Conservation (phyloP, 140 eudicot genomes). For the Bidens hawaiensis region DNA sequence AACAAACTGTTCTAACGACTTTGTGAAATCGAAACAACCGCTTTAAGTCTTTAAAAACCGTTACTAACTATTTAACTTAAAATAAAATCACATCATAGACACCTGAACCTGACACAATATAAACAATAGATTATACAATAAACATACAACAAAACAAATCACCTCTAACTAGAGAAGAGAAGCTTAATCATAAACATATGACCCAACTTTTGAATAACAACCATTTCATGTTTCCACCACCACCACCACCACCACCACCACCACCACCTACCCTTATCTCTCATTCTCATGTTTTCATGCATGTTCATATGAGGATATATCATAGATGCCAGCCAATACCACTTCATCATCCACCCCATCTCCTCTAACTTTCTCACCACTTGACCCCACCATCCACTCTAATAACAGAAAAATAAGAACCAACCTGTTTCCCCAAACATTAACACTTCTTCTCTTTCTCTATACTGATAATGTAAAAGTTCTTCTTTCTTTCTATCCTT, state of each 20-base stretch:
- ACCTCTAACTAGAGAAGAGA: not conserved
- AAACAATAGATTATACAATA: not conserved
- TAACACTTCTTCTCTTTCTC: constrained; percentile 20
- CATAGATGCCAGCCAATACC: constrained; percentile 43
- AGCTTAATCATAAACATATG: not conserved
- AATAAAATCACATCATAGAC: no score
- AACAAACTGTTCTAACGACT: no score
- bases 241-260: constrained; percentile 8
- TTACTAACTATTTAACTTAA: no score
- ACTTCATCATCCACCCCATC: constrained; percentile 37
- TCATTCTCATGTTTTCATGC: constrained; percentile 14
- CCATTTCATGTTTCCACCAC: constrained; percentile 5
- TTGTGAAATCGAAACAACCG: no score
- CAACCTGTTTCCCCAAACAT: constrained; percentile 7
- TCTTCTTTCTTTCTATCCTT: no score
- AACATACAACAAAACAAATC: not conserved
- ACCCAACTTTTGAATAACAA: constrained; percentile 9
- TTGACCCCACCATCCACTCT: constrained; percentile 26
- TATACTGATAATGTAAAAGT: constrained; percentile 61
- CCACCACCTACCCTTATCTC: not conserved
- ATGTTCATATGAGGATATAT: no score
- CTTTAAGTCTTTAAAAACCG: no score
- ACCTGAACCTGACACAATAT: not conserved
- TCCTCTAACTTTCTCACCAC: constrained; percentile 26
- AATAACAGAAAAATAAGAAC: constrained; percentile 12